Evolutionary conservation across 176 grass and related monocot genomes (phyloP), one percentile per base, ranked within the genome.

Genomic region (Ensete ventricosum): DNA sequence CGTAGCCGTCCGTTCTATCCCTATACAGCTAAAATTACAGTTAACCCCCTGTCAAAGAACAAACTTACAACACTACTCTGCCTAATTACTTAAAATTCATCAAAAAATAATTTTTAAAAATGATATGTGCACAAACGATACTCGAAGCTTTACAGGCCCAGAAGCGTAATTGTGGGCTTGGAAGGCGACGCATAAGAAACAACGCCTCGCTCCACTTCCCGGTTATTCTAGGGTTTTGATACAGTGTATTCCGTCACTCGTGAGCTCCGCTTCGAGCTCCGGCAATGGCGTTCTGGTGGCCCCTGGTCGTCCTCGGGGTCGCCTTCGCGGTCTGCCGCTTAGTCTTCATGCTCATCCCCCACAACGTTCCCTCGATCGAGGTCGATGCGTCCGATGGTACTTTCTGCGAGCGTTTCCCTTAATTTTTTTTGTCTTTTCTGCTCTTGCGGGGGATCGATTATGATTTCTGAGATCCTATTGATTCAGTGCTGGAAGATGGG

Each of bases 201-300:
- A 17, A 17, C 29, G 53, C 72, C 21, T 58, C 34, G 53, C 53
- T 74, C 17, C 10, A 57, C 16, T 16, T 43, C 72, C 52, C 52
- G 53, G 52, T 55, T 55, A 58, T 43, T 43, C 34, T 74, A 74
- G 72, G 72, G 77, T 78, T 78, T 16, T 55, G 12, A 43, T 53
- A 50, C 50, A 6, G 9, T 3, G 14, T 50, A 0, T 17, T 65
- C 48, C 54, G 77, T 65, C 80, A 73, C 79, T 82, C 82, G 82
- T 69, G 83, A 17, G 19, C 59, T 62, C 23, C 53, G 53, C 23
- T 74, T 8, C 2, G 9, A 51, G 43, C 63, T 17, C 76, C 17
- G 3, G 27, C 72, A 73, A 93, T 98, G 95, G 82, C 90, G 50
- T 93, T 98, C 74, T 98, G 88, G 95, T 98, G 95, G 95, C 88